Conservation (phyloP, 225 moss, liverwort and hornwort genomes). For the Physcomitrium patens region DNA sequence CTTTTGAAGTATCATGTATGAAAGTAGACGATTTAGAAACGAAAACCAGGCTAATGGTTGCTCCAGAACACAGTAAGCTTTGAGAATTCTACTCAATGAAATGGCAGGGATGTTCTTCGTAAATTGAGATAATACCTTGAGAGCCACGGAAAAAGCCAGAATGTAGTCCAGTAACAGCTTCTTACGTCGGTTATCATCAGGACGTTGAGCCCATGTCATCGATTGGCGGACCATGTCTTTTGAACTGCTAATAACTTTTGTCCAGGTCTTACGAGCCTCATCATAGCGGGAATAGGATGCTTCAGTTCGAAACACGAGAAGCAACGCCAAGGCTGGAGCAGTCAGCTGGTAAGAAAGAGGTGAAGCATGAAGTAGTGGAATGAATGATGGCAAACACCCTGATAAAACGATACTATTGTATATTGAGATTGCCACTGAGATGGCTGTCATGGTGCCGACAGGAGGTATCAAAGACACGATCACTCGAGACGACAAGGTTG, state of each 20-base stretch:
- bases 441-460: conserved; percentile 60
- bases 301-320: conserved; percentile 87
- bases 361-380: conserved; percentile 65
- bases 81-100: not conserved
- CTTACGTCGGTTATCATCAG: conserved; percentile 50
- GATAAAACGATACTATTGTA: conserved; percentile 58
- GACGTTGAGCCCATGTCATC: conserved; percentile 64
- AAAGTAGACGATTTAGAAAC: not conserved
- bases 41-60: conserved; percentile 8
- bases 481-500: conserved; percentile 62
- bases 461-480: conserved; percentile 78
- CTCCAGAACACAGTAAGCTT: not conserved
- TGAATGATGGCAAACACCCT: conserved; percentile 58
- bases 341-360: conserved; percentile 80
- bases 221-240: conserved; percentile 74
- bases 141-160: conserved; percentile 71
- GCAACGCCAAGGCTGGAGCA: conserved; percentile 79
- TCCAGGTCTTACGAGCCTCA: conserved; percentile 87
- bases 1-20: not conserved
- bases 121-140: conserved; percentile 59
- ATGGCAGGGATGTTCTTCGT: not conserved
- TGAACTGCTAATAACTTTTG: conserved; percentile 64
- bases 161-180: conserved; percentile 65
- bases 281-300: conserved; percentile 84
- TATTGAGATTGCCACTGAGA: conserved; percentile 54